These are phyloP conservation scores for Salicornia ramosissima DNA, from an alignment of 148 eudicot genomes.

Conservation along the genomic window DNA sequence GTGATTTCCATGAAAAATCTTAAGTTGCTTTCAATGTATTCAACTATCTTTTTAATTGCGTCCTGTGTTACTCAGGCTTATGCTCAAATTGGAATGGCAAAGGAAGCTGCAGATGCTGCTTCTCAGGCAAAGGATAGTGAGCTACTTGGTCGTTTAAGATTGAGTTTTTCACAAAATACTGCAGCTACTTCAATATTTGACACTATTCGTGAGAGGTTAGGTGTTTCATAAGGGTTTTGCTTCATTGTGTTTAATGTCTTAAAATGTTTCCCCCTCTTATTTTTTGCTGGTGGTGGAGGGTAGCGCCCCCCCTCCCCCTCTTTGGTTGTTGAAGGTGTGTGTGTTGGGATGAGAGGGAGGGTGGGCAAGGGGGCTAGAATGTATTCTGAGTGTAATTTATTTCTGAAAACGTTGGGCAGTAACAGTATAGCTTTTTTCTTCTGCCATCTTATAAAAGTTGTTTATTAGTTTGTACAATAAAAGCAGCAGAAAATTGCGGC, in stretches of 20 bases:
- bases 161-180: constrained; percentile 74
- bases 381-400: too few species aligned
- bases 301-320: too few species aligned
- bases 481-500: too few species aligned
- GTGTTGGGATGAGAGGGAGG: too few species aligned
- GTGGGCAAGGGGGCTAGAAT: too few species aligned
- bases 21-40: neutral
- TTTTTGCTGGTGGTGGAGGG: too few species aligned
- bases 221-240: constrained; percentile 45
- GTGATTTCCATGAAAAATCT: neutral
- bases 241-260: neutral
- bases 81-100: constrained; percentile 92
- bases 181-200: constrained; percentile 82
- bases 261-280: neutral
- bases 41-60: neutral
- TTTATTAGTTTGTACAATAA: too few species aligned
- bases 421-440: too few species aligned
- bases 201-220: constrained; percentile 68
- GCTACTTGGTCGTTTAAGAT: constrained; percentile 63
- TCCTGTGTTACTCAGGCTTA: constrained; percentile 54
- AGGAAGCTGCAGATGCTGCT: constrained; percentile 97
- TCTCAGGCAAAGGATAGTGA: constrained; percentile 85
- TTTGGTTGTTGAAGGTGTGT: too few species aligned
- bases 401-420: too few species aligned
- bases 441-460: too few species aligned